These are phyloP conservation scores for Candida mesenterica DNA, from an alignment of 1,139 yeast species.

Conservation along the genomic window DNA sequence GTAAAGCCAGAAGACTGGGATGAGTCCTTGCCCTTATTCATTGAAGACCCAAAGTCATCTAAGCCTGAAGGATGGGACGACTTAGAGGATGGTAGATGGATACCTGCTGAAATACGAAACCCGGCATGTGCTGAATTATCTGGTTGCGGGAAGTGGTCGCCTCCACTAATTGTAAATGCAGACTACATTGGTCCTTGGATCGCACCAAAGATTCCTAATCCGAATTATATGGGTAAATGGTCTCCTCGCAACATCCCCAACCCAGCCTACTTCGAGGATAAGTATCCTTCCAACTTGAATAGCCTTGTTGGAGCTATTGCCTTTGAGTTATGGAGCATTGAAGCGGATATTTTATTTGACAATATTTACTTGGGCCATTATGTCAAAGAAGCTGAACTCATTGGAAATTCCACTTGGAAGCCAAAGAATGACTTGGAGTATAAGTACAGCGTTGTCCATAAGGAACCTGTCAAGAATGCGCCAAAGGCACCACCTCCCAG, in stretches of 20 bases:
- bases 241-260: slow-evolving; percentile 62
- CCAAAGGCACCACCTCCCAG: slow-evolving; percentile 42
- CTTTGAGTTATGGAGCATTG: slow-evolving; percentile 90
- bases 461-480: slow-evolving; percentile 37
- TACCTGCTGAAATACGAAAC: slow-evolving; percentile 64
- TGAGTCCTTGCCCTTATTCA: slow-evolving; percentile 55
- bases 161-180: slow-evolving; percentile 67
- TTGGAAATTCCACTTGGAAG: slow-evolving; percentile 74
- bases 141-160: slow-evolving; percentile 72
- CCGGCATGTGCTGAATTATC: slow-evolving; percentile 55
- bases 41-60: slow-evolving; percentile 63
- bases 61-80: slow-evolving; percentile 84
- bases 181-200: slow-evolving; percentile 76
- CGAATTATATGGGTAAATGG: slow-evolving; percentile 80
- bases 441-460: slow-evolving; percentile 32
- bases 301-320: slow-evolving; percentile 79
- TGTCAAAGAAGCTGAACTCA: slow-evolving; percentile 71
- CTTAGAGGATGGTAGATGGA: slow-evolving; percentile 84
- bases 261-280: slow-evolving; percentile 65
- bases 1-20: slow-evolving; percentile 77
- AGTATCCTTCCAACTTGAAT: slow-evolving; percentile 52
- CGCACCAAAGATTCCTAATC: slow-evolving; percentile 67
- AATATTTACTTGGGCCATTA: slow-evolving; percentile 86
- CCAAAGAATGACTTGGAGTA: slow-evolving; percentile 62
- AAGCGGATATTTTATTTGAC: slow-evolving; percentile 69